A percentile compares a stretch with the other conserved stretches of the same genome.
Evolutionary conservation across 352 stramenopile species (phyloP).

Genomic region (Achlya hypogyna): DNA sequence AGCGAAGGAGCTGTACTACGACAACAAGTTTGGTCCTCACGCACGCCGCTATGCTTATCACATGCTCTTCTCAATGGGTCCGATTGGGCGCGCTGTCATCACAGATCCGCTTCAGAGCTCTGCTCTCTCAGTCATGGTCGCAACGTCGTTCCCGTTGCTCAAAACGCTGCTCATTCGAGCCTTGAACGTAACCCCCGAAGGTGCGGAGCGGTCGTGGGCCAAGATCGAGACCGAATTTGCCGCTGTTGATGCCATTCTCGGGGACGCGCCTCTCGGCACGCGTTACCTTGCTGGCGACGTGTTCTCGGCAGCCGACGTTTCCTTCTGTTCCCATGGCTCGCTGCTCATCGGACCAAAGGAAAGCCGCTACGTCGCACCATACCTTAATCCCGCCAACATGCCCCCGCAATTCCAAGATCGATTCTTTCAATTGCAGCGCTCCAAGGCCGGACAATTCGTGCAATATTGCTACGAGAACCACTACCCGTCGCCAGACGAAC

Average conservation of each 20-base stretch:
- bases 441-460: slow-evolving; percentile 37
- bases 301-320: slow-evolving; percentile 45
- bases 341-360: slow-evolving; percentile 31
- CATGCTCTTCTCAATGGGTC: slow-evolving; percentile 1
- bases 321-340: slow-evolving; percentile 42
- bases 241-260: slow-evolving; percentile 17
- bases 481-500: slow-evolving; percentile 19
- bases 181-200: slow-evolving; percentile 31
- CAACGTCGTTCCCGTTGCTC: slow-evolving; percentile 24
- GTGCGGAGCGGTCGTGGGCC: slow-evolving; percentile 24
- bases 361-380: slow-evolving; percentile 30
- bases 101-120: neutral
- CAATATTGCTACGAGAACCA: slow-evolving; percentile 48
- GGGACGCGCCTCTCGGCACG: slow-evolving; percentile 30
- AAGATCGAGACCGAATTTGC: slow-evolving; percentile 25
- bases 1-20: slow-evolving; percentile 34
- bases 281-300: slow-evolving; percentile 30
- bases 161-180: slow-evolving; percentile 24
- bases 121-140: neutral
- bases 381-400: slow-evolving; percentile 25
- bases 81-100: neutral
- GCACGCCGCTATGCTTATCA: slow-evolving; percentile 21
- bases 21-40: slow-evolving; percentile 33
- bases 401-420: slow-evolving; percentile 25
- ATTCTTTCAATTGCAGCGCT: slow-evolving; percentile 26